These are phyloP conservation scores for Dioscorea cayenensis DNA, from an alignment of 116 monocot genomes.

Conservation along the genomic window DNA sequence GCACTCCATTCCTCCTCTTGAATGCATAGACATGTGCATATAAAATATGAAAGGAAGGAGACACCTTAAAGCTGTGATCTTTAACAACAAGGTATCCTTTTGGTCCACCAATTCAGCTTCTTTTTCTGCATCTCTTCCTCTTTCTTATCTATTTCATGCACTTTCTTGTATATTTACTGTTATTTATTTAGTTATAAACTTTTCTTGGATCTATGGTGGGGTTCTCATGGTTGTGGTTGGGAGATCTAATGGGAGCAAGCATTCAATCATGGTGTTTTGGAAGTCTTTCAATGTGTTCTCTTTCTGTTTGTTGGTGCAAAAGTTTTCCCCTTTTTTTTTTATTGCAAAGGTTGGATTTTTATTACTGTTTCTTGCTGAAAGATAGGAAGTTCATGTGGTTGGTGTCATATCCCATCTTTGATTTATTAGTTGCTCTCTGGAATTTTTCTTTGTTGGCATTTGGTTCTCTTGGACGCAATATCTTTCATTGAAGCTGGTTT, in stretches of 20 bases:
- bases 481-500: neutral
- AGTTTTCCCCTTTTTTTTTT: neutral
- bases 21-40: neutral
- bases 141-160: neutral
- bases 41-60: neutral
- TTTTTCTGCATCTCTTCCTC: neutral
- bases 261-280: neutral
- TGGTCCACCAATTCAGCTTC: neutral
- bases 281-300: neutral
- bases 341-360: neutral
- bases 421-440: neutral
- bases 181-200: neutral
- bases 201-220: neutral
- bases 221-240: neutral
- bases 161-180: neutral
- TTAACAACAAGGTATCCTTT: neutral
- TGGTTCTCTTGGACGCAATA: neutral
- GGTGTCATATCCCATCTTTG: neutral
- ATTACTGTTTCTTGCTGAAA: neutral
- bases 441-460: neutral
- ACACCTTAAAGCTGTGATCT: conserved; percentile 1
- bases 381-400: neutral
- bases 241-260: conserved; percentile 1
- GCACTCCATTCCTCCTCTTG: neutral
- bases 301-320: neutral